phyloP scores from a whole-genome alignment of 2,329 filamentous ascomycete species.

The Penicillium janthinellum region DNA sequence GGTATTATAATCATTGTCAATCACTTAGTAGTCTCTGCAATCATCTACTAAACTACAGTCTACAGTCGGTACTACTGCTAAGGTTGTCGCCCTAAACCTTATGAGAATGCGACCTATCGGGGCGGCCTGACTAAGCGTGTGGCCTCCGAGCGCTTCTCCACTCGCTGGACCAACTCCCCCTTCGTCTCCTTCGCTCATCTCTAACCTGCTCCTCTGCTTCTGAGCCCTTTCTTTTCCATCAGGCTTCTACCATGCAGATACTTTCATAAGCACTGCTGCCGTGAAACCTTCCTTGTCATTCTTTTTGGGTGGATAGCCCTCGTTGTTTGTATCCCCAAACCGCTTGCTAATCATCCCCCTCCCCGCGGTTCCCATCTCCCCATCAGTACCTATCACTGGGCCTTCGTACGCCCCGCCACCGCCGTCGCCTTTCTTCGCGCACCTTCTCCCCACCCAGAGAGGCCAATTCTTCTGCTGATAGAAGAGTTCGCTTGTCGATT shows the following conservation, averaged over 20 bases:
- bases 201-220: slow-evolving; percentile 12
- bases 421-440: slow-evolving; percentile 16
- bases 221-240: slow-evolving; percentile 14
- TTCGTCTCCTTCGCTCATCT: slow-evolving; percentile 19
- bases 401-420: slow-evolving; percentile 14
- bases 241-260: slow-evolving; percentile 19
- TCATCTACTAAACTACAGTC: too few relatives aligned
- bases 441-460: slow-evolving; percentile 7
- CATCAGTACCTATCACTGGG: slow-evolving; percentile 16
- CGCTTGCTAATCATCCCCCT: slow-evolving; percentile 11
- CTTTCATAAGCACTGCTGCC: slow-evolving; percentile 22
- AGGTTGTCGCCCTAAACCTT: too few relatives aligned
- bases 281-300: slow-evolving; percentile 21
- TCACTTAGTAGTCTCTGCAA: background rate
- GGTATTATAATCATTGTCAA: background rate
- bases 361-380: slow-evolving; percentile 21
- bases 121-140: slow-evolving; percentile 23
- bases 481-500: slow-evolving; percentile 4
- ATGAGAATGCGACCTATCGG: background rate
- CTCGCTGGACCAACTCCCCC: slow-evolving; percentile 17
- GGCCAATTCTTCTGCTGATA: slow-evolving; percentile 5
- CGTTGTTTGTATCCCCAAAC: slow-evolving; percentile 12
- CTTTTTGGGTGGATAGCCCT: slow-evolving; percentile 28
- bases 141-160: slow-evolving; percentile 27
- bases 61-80: too few relatives aligned